Base-by-base conservation (phyloP, 768 basidiomycete genomes). In the Leccinellum rugosiceps region DNA sequence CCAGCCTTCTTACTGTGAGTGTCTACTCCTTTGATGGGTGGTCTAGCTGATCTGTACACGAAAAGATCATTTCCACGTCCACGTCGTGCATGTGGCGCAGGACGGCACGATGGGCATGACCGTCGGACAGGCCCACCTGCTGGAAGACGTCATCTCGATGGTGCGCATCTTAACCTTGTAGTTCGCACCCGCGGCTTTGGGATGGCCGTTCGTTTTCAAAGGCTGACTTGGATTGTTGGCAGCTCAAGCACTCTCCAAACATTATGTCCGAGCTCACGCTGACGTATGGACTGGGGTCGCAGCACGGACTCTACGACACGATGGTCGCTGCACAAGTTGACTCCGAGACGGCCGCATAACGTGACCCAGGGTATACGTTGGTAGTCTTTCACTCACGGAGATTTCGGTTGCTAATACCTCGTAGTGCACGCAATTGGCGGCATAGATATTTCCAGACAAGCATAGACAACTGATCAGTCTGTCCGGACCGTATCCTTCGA, bases 1-100 rank as follows among this genome's bases (percentile, higher is more conserved):
- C 69, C 95, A 97, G 67, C 96, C 96, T 0, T 90, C 87, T 35
- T 98, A 98, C 68, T 98, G 95, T 95, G 57, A 60, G 90, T 78
- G n/a, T 19, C 4, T 19, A 13, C 56, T 8, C 19, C 30, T 48
- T 19, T 25, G 46, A 3, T 17, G 3, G 14, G 46, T 21, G 46
- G 8, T 23, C 21, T 15, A 11, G 26, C 46, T 56, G 19, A 61
- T 32, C 21, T 19, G 7, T 10, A 23, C 8, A 30, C 15, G 3
- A 19, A 5, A 60, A 96, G 94, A 97, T 68, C 94, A 94, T 65
- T 93, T 97, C 68, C 94, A 98, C 59, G 90, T 97, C 3, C 94
- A 98, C 63, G 87, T 96, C 52, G 91, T 93, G 26, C 89, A 94
- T 63, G 83, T 82, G 0, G 84, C 88, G 61, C 78, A 80, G 43